A percentile compares a stretch with the other conserved stretches of the same genome.
phyloP scores from a whole-genome alignment of 1,284 basidiomycete species.

The Heliocybe sulcata region DNA sequence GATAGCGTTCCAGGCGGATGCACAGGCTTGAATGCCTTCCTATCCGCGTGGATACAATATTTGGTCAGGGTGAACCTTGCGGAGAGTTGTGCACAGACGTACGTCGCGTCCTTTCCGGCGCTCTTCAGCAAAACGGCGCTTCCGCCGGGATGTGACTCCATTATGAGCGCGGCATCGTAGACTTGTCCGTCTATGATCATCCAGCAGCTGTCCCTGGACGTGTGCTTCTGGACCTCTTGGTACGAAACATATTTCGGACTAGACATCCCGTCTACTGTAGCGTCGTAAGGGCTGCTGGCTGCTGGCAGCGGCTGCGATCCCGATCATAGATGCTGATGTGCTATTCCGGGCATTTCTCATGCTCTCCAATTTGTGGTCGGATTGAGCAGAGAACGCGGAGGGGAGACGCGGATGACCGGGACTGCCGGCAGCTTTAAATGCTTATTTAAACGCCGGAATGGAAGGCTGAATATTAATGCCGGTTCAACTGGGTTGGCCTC shows the following conservation, averaged over 20 bases:
- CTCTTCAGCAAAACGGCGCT: conserved; percentile 38
- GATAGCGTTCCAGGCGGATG: conserved; percentile 25
- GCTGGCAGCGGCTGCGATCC: too few relatives aligned
- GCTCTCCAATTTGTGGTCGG: too few relatives aligned
- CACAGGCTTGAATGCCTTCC: conserved; percentile 29
- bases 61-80: background rate
- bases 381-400: too few relatives aligned
- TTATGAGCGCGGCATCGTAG: conserved; percentile 39
- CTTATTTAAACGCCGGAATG: too few relatives aligned
- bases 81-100: conserved; percentile 12
- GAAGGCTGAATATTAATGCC: too few relatives aligned
- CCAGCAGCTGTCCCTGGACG: conserved; percentile 39
- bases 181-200: conserved; percentile 37
- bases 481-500: too few relatives aligned
- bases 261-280: background rate
- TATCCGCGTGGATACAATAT: conserved; percentile 5
- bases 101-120: conserved; percentile 51
- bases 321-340: too few relatives aligned
- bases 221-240: conserved; percentile 46
- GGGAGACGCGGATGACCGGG: too few relatives aligned
- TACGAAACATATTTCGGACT: conserved; percentile 24
- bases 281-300: too few relatives aligned
- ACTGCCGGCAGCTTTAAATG: too few relatives aligned
- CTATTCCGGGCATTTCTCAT: too few relatives aligned
- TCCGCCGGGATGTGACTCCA: conserved; percentile 47